phyloP scores from a whole-genome alignment of 495 filamentous ascomycete species.

The Choiromyces venosus region DNA sequence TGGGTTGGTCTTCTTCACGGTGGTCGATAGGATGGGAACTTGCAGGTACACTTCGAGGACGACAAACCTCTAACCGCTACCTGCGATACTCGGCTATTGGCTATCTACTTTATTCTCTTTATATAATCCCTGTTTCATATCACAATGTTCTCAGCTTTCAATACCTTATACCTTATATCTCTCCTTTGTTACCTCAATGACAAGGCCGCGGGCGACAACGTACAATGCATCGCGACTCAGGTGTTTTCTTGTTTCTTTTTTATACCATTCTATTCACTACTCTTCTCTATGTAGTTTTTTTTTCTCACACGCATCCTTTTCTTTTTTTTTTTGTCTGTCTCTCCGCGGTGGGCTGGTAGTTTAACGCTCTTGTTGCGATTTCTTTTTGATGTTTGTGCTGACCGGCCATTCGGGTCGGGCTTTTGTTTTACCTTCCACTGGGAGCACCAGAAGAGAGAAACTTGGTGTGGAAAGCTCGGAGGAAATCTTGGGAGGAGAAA shows the following conservation, averaged over 20 bases:
- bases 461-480: background rate
- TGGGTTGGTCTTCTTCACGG: background rate
- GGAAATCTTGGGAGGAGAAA: background rate
- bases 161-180: conserved; percentile 3
- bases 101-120: background rate
- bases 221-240: conserved; percentile 28
- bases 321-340: conserved; percentile 16
- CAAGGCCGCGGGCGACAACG: conserved; percentile 33
- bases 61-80: background rate
- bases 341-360: background rate
- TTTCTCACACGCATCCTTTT: conserved; percentile 6
- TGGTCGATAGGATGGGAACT: background rate
- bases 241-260: conserved; percentile 23
- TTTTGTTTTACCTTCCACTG: background rate
- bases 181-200: conserved; percentile 29
- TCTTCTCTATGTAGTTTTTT: conserved; percentile 10
- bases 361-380: background rate
- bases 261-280: conserved; percentile 26
- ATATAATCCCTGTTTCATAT: background rate
- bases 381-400: background rate
- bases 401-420: background rate
- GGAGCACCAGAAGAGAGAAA: background rate
- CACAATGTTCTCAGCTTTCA: background rate
- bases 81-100: background rate
- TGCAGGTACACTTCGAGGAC: background rate